Conservation (phyloP, 75 land plant genomes). For the Cryptomeria japonica region DNA sequence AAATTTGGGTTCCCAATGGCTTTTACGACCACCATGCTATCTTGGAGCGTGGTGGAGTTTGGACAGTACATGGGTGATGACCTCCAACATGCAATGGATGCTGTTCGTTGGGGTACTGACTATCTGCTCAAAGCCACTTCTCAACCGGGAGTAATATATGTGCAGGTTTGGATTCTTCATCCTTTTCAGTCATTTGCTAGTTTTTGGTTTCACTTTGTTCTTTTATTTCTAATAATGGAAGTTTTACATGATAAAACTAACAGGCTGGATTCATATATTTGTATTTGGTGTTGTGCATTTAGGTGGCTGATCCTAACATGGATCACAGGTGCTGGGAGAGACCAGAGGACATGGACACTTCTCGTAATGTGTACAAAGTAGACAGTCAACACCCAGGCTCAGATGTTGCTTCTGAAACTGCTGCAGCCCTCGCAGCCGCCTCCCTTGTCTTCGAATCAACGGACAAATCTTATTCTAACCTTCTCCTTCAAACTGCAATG, state of each 20-base stretch:
- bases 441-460: constrained; percentile 23
- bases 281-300: too few species aligned
- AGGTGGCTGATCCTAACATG: constrained; percentile 39
- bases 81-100: constrained; percentile 40
- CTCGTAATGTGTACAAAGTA: constrained; percentile 32
- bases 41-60: constrained; percentile 75
- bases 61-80: constrained; percentile 40
- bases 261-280: neutral
- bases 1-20: constrained; percentile 85
- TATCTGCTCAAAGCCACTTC: constrained; percentile 63
- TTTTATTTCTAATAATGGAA: too few species aligned
- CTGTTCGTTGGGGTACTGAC: constrained; percentile 74
- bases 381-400: constrained; percentile 37
- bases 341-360: constrained; percentile 45
- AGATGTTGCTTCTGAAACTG: constrained; percentile 43
- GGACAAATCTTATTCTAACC: constrained; percentile 18
- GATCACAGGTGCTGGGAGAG: constrained; percentile 46
- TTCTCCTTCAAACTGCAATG: constrained; percentile 20
- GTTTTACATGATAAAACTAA: too few species aligned
- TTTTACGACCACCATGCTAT: constrained; percentile 59
- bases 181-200: too few species aligned
- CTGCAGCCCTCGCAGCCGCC: constrained; percentile 53
- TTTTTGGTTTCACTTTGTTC: too few species aligned
- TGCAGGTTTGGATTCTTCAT: constrained; percentile 31
- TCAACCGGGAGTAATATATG: constrained; percentile 47